Percentiles rank a stretch among this genome's conserved stretches.
Conservation (phyloP, 2,329 filamentous ascomycete species). For the Ascochyta fabae region DNA sequence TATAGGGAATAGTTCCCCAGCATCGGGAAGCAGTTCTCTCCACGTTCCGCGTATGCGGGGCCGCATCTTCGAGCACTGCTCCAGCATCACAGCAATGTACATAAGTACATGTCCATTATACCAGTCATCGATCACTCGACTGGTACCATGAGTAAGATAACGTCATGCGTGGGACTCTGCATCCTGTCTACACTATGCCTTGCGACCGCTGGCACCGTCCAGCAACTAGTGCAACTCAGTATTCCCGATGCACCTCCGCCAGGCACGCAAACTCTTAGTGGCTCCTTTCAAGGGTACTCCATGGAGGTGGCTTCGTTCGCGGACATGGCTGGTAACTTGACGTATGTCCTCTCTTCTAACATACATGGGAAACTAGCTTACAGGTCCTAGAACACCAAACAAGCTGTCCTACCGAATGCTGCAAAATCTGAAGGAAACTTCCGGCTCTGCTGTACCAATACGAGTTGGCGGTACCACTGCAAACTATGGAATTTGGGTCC, state of each 20-base stretch:
- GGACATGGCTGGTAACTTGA: conserved; percentile 21
- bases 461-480: conserved; percentile 26
- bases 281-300: conserved; percentile 23
- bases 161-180: background rate
- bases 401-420: conserved; percentile 26
- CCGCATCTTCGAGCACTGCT: background rate
- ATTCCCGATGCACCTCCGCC: conserved; percentile 16
- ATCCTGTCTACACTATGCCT: background rate
- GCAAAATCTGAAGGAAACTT: conserved; percentile 24
- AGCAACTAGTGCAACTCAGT: background rate
- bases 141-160: background rate
- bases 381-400: conserved; percentile 17
- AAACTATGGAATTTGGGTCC: conserved; percentile 22
- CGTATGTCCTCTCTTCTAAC: conserved; percentile 1
- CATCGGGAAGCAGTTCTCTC: background rate
- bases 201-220: background rate
- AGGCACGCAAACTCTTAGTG: conserved; percentile 17
- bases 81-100: background rate
- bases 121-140: background rate
- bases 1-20: background rate
- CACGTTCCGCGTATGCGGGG: conserved; percentile 13
- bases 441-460: conserved; percentile 19
- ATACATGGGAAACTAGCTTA: background rate
- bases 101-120: background rate
- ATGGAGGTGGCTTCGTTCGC: conserved; percentile 26